Evolutionary conservation across 2,329 filamentous ascomycete genomes (phyloP).

Genomic region (Elsinoe batatas): DNA sequence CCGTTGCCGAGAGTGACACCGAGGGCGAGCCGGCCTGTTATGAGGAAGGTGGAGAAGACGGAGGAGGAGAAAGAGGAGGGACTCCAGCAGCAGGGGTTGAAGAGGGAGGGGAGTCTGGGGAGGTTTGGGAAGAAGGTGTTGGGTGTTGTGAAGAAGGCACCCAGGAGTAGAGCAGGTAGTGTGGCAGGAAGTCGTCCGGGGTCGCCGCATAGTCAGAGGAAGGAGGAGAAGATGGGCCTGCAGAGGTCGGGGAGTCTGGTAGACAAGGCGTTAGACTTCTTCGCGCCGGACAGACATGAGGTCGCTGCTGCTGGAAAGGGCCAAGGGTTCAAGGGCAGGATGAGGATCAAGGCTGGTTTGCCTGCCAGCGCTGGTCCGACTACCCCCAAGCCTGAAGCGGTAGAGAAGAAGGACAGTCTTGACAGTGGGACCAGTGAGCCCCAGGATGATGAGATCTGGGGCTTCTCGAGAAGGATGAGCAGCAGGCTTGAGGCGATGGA

Average conservation of each 20-base stretch:
- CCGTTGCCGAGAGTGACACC: neutral
- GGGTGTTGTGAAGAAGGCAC: neutral
- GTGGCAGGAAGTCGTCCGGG: neutral
- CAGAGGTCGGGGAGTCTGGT: constrained; percentile 2
- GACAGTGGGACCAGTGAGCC: neutral
- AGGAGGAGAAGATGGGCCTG: neutral
- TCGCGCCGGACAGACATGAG: constrained; percentile 1
- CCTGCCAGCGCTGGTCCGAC: neutral
- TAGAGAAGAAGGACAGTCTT: neutral
- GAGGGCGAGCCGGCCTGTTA: neutral
- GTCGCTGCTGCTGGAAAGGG: neutral
- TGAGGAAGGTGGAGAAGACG: neutral
- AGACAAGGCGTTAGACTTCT: constrained; percentile 8
- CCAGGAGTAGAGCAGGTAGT: neutral
- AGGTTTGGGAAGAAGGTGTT: neutral
- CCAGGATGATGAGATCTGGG: neutral
- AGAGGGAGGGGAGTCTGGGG: neutral
- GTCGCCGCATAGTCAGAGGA: neutral
- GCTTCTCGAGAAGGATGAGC: neutral
- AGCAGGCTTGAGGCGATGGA: neutral
- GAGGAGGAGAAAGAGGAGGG: neutral
- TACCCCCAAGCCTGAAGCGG: neutral
- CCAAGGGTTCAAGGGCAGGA: neutral
- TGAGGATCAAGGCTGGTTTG: constrained; percentile 5
- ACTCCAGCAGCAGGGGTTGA: neutral